Evolutionary conservation across 1,284 basidiomycete genomes (phyloP), one percentile per base, ranked within the genome.

Genomic region (Sparassis latifolia): DNA sequence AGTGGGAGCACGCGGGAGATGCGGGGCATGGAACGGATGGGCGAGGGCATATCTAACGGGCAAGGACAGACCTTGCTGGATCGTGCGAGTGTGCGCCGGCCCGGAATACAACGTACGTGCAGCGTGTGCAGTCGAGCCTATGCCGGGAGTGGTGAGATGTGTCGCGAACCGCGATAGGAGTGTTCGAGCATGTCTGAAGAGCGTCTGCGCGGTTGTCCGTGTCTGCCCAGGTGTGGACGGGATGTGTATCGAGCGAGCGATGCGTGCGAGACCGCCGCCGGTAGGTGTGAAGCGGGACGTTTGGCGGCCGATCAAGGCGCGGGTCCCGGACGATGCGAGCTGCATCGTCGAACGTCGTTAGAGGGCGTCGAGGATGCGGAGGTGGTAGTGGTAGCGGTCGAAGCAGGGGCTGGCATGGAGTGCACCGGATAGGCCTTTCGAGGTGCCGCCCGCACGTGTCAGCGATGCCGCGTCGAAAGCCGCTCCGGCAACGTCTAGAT

Each of bases 141-240:
- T 68, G 12, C 80, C 78, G 3, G 84, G 82, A 2, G 82, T 65
- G 37, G 79, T 76, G 41, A 86, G 72, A 49, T 80, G 75, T 3
- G 74, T 68, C 47, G 84, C 72, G 53, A 88, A 74, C 44, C 72
- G 74, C 46, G 76, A 70, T 45, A 86, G 56, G 42, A 85, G 53
- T 7, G 72, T 75, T 47, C 75, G 77, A 10, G 84, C 76, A 44
- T 78, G 72, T 12, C 71, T 69, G 54, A 84, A 68, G 38, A 85
- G 58, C 50, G 69, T 72, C 56, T 78, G 73, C 0, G 77, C 56
- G n/a, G 74, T 61, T 7, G 68, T 66, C 51, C 62, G 60, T 44
- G 55, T 56, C 3, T 59, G 39, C 5, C 63, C 64, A 47, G 66
- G 64, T 12, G 61, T 62, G 12, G 71, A 61, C 5, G 69, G 66